Evolutionary conservation across 768 basidiomycete genomes (phyloP), one percentile per base, ranked within the genome.

Genomic region (Suillus variegatus): DNA sequence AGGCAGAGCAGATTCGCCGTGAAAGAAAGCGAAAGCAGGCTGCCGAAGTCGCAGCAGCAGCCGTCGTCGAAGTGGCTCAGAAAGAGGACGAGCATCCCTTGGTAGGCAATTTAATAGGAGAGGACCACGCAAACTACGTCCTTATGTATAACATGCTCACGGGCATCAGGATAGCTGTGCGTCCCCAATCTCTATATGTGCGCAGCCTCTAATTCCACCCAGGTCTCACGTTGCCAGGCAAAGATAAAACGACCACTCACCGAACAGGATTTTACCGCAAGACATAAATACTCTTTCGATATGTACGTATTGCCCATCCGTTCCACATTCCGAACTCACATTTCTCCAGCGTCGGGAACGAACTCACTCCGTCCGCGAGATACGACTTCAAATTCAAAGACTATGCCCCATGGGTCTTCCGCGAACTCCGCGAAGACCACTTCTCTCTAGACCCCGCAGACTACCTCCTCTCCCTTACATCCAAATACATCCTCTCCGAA

Each of bases 331-430:
- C 41, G 4, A 10, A 43, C 67, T 71, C 16, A 71, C 32, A 32
- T 67, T 61, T 54, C 58, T 25, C 47, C 71, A 96, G 94, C 69
- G 86, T 97, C 72, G 97, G 97, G 25, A 99, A 99, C 77, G 97
- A 99, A 79, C 84, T 99, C 32, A 99, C 97, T 14, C 97, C 97
- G 0, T 97, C 95, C 0, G 96, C 97, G 6, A 92, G 90, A 80
- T 99, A 99, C 80, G 97, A 99, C 77, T 99, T 99, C 85, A 99
- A 99, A 79, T 99, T 99, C 84, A 99, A 99, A 77, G 97, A 99
- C 75, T 99, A 99, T 76, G 95, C 96, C 0, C 97, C 97, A 0
- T 97, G 93, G 91, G 93, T 99, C 4, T 99, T 99, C 79, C 93
- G 97, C 35, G 92, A 94, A 63, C 82, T 99, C 16, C 91, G 97